These are phyloP conservation scores for Casuarina equisetifolia DNA, from an alignment of 306 rosid species.

Conservation along the genomic window DNA sequence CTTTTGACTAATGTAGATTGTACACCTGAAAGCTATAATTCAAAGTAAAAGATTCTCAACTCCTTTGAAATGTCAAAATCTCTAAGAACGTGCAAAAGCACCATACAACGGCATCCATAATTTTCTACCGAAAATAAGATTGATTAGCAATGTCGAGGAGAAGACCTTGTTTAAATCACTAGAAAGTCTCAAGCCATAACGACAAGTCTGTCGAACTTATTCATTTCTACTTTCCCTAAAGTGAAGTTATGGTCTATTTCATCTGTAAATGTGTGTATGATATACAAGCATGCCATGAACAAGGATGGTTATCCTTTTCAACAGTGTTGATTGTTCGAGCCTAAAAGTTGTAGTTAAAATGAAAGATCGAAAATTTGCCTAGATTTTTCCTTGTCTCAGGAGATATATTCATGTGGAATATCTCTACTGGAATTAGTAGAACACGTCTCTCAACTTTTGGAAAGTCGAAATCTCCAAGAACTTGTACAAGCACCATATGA, in stretches of 20 bases:
- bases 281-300: not conserved
- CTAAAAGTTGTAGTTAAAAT: not conserved
- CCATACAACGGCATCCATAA: too few relatives aligned
- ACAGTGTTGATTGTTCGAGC: slow-evolving; percentile 1
- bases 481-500: slow-evolving; percentile 39
- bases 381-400: slow-evolving; percentile 69
- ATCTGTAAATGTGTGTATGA: not conserved
- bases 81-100: too few relatives aligned
- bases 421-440: slow-evolving; percentile 71
- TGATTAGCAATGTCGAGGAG: too few relatives aligned
- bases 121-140: too few relatives aligned
- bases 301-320: not conserved
- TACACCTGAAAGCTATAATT: too few relatives aligned
- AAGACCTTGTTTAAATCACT: too few relatives aligned
- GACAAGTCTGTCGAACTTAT: too few relatives aligned
- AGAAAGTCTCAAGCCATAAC: too few relatives aligned
- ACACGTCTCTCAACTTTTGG: slow-evolving; percentile 54
- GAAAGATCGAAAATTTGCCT: slow-evolving; percentile 39
- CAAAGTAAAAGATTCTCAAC: too few relatives aligned
- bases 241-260: not conserved
- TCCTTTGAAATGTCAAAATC: too few relatives aligned
- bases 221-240: not conserved
- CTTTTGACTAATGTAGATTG: too few relatives aligned
- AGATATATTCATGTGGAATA: slow-evolving; percentile 81
- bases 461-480: slow-evolving; percentile 69